phyloP scores from a whole-genome alignment of 768 basidiomycete species.

The Termitomyces sp. region DNA sequence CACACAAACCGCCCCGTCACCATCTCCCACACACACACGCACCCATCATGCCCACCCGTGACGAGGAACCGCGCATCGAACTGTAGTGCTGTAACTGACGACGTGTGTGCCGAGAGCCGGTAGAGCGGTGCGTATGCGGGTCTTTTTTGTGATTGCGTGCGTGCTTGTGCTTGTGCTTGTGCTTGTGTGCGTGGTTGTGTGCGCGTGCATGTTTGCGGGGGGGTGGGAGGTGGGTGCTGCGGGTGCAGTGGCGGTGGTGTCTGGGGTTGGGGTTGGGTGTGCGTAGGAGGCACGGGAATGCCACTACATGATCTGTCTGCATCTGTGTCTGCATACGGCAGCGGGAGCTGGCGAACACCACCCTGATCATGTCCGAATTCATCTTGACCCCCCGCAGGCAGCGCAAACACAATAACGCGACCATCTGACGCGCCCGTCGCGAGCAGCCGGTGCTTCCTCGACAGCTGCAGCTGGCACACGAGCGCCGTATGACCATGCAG shows the following conservation, averaged over 20 bases:
- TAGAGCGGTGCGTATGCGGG: slow-evolving; percentile 38
- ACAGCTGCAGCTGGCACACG: slow-evolving; percentile 86
- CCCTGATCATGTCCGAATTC: too few relatives aligned
- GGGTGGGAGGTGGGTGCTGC: neutral
- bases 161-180: neutral
- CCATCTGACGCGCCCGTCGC: slow-evolving; percentile 89
- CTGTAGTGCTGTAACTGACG: slow-evolving; percentile 82
- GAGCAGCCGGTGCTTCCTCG: slow-evolving; percentile 45
- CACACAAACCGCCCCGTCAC: slow-evolving; percentile 64
- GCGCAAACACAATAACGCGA: slow-evolving; percentile 34
- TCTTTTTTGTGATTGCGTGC: neutral
- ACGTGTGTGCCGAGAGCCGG: slow-evolving; percentile 84
- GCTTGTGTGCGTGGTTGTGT: neutral
- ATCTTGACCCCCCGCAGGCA: neutral
- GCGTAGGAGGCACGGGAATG: too few relatives aligned
- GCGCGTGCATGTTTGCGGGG: neutral
- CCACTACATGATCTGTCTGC: too few relatives aligned
- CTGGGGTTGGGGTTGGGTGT: too few relatives aligned
- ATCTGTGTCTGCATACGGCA: too few relatives aligned
- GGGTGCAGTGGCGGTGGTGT: too few relatives aligned
- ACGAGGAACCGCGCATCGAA: slow-evolving; percentile 80
- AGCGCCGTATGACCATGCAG: slow-evolving; percentile 90
- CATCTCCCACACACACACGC: slow-evolving; percentile 69
- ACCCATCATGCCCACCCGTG: slow-evolving; percentile 82
- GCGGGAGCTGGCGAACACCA: too few relatives aligned